Evolutionary conservation across 768 basidiomycete species (phyloP), one percentile per base, ranked within the genome.

Genomic region (Agrocybe pediades): DNA sequence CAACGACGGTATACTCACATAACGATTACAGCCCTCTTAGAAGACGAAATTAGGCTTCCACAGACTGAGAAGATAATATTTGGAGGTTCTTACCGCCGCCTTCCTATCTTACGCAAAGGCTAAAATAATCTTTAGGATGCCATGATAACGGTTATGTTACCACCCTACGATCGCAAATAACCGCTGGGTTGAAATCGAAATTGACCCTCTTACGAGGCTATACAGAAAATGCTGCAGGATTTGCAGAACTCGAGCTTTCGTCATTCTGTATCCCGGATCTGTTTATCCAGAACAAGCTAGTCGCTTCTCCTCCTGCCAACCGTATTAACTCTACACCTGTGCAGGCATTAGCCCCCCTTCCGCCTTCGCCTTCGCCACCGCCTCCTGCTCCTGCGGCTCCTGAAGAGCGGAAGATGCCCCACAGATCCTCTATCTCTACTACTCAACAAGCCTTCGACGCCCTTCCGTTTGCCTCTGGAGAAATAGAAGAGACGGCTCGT

Each of bases 101-200:
- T 54, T 47, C 43, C 17, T 33, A 23, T 24, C 51, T 17, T 54
- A 53, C 24, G 5, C n/a, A 19, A 24, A 9, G 19, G 7, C 21
- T n/a, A 23, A 46, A 53, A 55, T 17, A n/a, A 27, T 49, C 16
- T 40, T 7, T 27, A 88, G 86, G 86, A 57, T 85, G 83, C 62
- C 88, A 89, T 65, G 87, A 89, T 69, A 83, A 83, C 70, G 87
- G 88, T 60, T 89, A 90, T 70, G 76, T 80, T 46, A 78, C 81
- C 21, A 77, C 74, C 53, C 78, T 90, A 49, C 79, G 80, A 43
- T 82, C 85, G 17, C 79, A 85, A 46, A 80, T 86, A 49, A 87
- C 87, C 41, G 79, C 82, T 25, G 86, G 87, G 26, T 81, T 78
- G 61, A 78, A 79, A 57, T 71, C 84, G 51, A 90, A 87, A 70